Percentiles rank a stretch among this genome's conserved stretches.
These are phyloP conservation scores for Solanum peruvianum DNA, from an alignment of 257 asterid species.

Conservation along the genomic window DNA sequence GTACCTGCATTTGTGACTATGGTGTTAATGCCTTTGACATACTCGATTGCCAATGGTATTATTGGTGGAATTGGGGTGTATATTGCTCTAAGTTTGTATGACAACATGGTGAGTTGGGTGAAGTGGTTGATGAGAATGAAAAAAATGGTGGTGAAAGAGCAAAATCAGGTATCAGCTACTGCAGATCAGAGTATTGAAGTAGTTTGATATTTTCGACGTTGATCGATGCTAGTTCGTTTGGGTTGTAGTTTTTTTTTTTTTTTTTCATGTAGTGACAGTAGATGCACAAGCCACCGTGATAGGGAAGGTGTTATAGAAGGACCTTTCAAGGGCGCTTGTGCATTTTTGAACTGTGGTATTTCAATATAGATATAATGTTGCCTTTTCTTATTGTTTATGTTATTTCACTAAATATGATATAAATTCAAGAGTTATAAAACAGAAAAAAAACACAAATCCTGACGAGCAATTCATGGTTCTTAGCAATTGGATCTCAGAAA, in stretches of 20 bases:
- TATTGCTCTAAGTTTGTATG: slow-evolving; percentile 38
- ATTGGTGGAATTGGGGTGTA: slow-evolving; percentile 63
- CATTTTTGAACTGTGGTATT: slow-evolving; percentile 11
- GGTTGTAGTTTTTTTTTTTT: neutral
- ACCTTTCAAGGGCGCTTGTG: slow-evolving; percentile 43
- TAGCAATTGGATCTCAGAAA: neutral
- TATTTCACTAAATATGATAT: neutral
- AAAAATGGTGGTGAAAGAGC: slow-evolving; percentile 43
- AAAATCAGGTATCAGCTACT: slow-evolving; percentile 53
- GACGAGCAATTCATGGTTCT: neutral
- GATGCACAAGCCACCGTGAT: slow-evolving; percentile 54
- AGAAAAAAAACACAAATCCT: neutral
- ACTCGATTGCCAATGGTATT: slow-evolving; percentile 67
- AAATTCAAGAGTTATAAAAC: neutral
- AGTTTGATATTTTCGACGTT: slow-evolving; percentile 1
- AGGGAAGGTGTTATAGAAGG: neutral
- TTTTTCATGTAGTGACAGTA: neutral
- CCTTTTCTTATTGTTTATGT: neutral
- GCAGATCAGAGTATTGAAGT: slow-evolving; percentile 15
- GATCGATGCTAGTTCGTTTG: neutral
- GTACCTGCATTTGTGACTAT: slow-evolving; percentile 71
- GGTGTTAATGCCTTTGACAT: slow-evolving; percentile 61
- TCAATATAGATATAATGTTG: neutral
- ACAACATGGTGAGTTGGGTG: slow-evolving; percentile 12
- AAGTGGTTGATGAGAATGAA: slow-evolving; percentile 35